Evolutionary conservation across 192 early-diverging fungal genomes (phyloP).

Genomic region (Thamnidium elegans): DNA sequence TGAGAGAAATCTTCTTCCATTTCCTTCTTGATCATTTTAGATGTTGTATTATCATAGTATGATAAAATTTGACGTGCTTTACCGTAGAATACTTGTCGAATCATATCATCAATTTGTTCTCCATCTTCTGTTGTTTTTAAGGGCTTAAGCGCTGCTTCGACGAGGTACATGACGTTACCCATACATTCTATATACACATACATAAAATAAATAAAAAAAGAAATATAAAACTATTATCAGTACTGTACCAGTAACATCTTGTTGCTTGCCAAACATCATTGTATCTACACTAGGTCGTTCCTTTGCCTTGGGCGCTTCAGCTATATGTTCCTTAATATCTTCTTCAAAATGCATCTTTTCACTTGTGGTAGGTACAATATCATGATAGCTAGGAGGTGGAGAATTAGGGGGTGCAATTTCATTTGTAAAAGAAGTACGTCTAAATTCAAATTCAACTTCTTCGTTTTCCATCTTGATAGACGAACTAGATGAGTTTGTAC

Average conservation of each 20-base stretch:
- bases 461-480: too few species aligned
- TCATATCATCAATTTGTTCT: conserved; percentile 28
- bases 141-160: conserved; percentile 59
- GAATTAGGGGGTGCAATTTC: not conserved
- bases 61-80: conserved; percentile 41
- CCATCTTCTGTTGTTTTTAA: conserved; percentile 14
- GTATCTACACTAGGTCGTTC: conserved; percentile 13
- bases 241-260: conserved; percentile 65
- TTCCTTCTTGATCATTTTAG: conserved; percentile 27
- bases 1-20: conserved; percentile 50
- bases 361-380: not conserved
- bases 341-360: not conserved
- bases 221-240: too few species aligned
- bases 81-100: conserved; percentile 50
- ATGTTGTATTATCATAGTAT: conserved; percentile 37
- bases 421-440: not conserved
- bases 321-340: not conserved
- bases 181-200: conserved; percentile 59
- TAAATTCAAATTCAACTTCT: not conserved
- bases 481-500: too few species aligned
- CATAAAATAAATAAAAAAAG: not conserved
- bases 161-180: conserved; percentile 59
- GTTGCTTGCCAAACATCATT: conserved; percentile 57
- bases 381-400: conserved; percentile 6
- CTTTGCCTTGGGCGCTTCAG: not conserved